Base-by-base conservation (phyloP, 2,329 filamentous ascomycete species). In the Fusarium sp. region DNA sequence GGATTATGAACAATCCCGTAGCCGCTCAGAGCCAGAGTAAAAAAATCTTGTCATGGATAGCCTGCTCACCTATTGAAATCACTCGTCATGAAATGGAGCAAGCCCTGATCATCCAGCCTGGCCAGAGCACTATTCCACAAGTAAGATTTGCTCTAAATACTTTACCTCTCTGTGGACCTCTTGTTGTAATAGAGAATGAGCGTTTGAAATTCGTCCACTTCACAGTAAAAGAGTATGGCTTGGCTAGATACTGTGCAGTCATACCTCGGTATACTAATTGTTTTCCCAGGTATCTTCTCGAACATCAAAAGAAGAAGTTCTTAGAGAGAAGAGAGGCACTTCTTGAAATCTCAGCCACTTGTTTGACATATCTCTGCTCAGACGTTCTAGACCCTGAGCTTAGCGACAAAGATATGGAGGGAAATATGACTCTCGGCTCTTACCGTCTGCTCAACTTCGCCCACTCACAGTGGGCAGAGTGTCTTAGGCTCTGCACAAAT, bases 241-340 rank as follows among this genome's bases (percentile, higher is more conserved):
- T 8, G 2, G 12, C 2, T 3, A 3, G 1, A 28, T 28, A 6
- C 6, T 49, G 30, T 31, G 30, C 30, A 31, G 30, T 31, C 8
- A 31, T 49, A 0, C 2, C 2, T 37, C 23, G 2, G 0, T 11
- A 10, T 16, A 18, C 26, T 38, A 38, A 51, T 1, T 0, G 0
- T 12, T 2, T 2, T 28, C 23, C 0, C 15, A 53, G 50, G 0
- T 53, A 53, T 1, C 37, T 53, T 3, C 11, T 53, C 20, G 15
- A 0, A 6, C 6, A 44, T 9, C 20, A 44, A 2, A 44, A 26
- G 11, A 33, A 18, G 1, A 53, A 44, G 2, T 0, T 42, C 10
- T 8, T 53, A 0, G 33, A 51, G 4, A 13, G 37, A 2, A 1
- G 12, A 0, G 34, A 30, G 12, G 47, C 34, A 1, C n/a, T 37